Base-by-base conservation (phyloP, 2,329 filamentous ascomycete genomes). In the Talaromyces piceae region DNA sequence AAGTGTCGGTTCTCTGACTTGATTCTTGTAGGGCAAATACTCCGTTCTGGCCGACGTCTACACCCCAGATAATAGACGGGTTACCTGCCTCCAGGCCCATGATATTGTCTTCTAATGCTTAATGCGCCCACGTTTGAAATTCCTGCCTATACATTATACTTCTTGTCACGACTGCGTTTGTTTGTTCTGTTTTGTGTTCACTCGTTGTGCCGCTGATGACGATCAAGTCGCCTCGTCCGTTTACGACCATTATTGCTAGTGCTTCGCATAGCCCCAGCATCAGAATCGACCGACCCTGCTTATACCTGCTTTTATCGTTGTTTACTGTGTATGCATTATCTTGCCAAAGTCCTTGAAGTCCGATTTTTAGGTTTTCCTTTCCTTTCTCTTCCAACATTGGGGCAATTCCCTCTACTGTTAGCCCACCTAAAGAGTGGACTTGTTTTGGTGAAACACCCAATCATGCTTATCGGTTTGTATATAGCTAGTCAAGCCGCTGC, bases 11-110 rank as follows among this genome's bases (percentile, higher is more conserved):
- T 43, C 5, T 25, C 13, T 26, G n/a, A 25, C 22, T 16, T 6
- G 13, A 13, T 25, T 25, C 47, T 33, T 44, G 39, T 57, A 93
- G 89, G 93, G 91, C 66, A 91, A 83, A 64, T 98, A 96, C 78
- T 87, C 80, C 16, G 93, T 98, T 30, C 73, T 84, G 33, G 93
- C 91, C 39, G 88, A 97, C 65, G 91, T 94, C 45, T 86, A 82
- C 71, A 89, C 81, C 59, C 77, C 75, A 54, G 83, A 94, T 47
- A 77, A 80, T 52, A 76, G 83, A 57, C 83, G 82, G 64, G 86
- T 98, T 57, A 95, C 91, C 54, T 98, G 93, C 73, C 77, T 98
- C 64, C 84, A 85, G 51, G 90, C 90, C 54, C 57, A 70, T 16
- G 57, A 66, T 52, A 68, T 70, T 37, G 50, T 63, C 50, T 68